Evolutionary conservation across 495 filamentous ascomycete species (phyloP).

Genomic region (Lepidopterella palustris): DNA sequence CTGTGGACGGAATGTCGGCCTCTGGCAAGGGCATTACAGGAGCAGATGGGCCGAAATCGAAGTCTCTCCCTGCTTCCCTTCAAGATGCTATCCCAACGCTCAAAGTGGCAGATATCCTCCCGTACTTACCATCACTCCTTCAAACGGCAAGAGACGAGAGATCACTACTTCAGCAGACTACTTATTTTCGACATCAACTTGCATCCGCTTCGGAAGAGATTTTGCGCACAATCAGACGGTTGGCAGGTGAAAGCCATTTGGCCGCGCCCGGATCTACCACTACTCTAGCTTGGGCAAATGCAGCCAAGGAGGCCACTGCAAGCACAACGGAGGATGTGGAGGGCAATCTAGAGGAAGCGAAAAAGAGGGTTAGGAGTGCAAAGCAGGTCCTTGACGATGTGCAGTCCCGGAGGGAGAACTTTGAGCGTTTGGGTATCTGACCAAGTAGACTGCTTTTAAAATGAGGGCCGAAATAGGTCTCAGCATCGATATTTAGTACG

Average conservation of each 20-base stretch:
- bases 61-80: not conserved
- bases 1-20: not conserved
- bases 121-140: slow-evolving; percentile 9
- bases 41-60: not conserved
- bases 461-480: too few species aligned
- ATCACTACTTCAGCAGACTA: slow-evolving; percentile 16
- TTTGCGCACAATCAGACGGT: slow-evolving; percentile 19
- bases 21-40: not conserved
- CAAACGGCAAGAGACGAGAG: slow-evolving; percentile 11
- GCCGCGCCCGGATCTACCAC: slow-evolving; percentile 22
- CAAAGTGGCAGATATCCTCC: slow-evolving; percentile 5
- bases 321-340: not conserved
- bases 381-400: not conserved
- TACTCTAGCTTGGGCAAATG: slow-evolving; percentile 20
- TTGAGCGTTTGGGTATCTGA: too few species aligned
- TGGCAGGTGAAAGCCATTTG: slow-evolving; percentile 36
- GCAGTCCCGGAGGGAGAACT: not conserved
- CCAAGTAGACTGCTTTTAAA: too few species aligned
- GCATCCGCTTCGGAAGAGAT: slow-evolving; percentile 25
- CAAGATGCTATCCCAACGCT: not conserved
- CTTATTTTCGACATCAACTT: slow-evolving; percentile 29
- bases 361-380: not conserved
- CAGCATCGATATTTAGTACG: too few species aligned
- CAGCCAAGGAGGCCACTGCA: not conserved
- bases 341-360: not conserved